These are phyloP conservation scores for Talaromyces sp. DNA, from an alignment of 2,329 filamentous ascomycete species.

Conservation along the genomic window DNA sequence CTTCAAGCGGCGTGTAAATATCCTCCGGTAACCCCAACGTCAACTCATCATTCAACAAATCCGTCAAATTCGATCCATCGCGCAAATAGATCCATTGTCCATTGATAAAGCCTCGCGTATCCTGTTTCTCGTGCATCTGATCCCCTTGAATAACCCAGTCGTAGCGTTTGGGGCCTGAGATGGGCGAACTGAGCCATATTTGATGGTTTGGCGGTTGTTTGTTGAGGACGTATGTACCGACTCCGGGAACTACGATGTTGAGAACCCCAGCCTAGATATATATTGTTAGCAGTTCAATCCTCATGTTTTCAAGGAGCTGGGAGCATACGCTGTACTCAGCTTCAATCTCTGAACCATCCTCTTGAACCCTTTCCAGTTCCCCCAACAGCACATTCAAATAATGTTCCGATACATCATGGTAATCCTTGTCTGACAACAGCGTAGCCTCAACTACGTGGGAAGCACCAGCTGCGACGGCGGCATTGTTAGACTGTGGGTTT, in stretches of 20 bases:
- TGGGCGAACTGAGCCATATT: conserved; percentile 91
- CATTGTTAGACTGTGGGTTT: conserved; percentile 35
- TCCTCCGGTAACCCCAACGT: conserved; percentile 55
- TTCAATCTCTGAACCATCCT: conserved; percentile 68
- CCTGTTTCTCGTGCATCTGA: conserved; percentile 72
- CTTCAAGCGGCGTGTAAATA: conserved; percentile 24
- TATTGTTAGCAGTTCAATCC: neutral
- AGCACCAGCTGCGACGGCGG: conserved; percentile 24
- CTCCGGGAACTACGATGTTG: conserved; percentile 62
- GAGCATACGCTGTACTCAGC: conserved; percentile 77
- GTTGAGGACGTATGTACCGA: conserved; percentile 89
- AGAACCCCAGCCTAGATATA: conserved; percentile 71
- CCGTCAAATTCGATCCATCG: conserved; percentile 70
- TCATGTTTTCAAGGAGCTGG: neutral
- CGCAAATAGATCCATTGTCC: conserved; percentile 85
- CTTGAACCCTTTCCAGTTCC: conserved; percentile 67
- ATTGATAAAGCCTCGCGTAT: conserved; percentile 45
- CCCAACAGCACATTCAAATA: conserved; percentile 61
- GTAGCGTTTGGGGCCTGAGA: conserved; percentile 87
- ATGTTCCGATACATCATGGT: conserved; percentile 69
- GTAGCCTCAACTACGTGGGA: conserved; percentile 51
- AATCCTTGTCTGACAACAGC: conserved; percentile 64
- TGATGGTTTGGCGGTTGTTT: conserved; percentile 97
- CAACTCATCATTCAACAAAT: conserved; percentile 70
- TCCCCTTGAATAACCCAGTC: conserved; percentile 76